Conservation (phyloP, 257 asterid genomes). For the Ilex asprella region DNA sequence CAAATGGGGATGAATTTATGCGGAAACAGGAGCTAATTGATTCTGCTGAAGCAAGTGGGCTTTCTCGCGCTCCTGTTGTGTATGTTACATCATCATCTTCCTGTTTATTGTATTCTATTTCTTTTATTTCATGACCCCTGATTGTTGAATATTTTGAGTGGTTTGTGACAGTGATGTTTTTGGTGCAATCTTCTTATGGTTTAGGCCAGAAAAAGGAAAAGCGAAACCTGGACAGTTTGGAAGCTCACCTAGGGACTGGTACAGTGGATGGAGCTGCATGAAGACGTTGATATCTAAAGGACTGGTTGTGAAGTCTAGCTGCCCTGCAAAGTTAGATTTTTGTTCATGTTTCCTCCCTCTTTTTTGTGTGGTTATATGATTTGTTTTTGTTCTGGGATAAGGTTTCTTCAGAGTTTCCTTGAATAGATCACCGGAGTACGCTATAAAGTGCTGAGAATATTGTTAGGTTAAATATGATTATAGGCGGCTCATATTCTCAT, state of each 20-base stretch:
- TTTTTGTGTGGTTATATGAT: not conserved
- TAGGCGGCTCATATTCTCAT: no score
- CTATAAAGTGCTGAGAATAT: no score
- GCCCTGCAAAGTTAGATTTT: conserved; percentile 83
- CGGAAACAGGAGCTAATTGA: conserved; percentile 77
- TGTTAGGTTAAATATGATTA: no score
- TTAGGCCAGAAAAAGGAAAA: conserved; percentile 80
- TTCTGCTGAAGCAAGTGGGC: conserved; percentile 90
- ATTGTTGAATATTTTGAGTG: not conserved
- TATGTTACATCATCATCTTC: conserved; percentile 17
- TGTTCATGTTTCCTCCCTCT: conserved; percentile 6
- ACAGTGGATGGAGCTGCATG: conserved; percentile 97
- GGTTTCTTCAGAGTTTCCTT: not conserved
- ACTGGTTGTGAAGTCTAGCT: conserved; percentile 89
- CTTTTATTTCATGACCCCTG: no score
- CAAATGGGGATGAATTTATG: conserved; percentile 66
- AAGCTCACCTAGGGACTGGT: conserved; percentile 85
- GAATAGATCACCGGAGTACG: no score
- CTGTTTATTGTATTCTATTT: not conserved
- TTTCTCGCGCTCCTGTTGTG: conserved; percentile 80
- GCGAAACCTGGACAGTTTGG: conserved; percentile 77
- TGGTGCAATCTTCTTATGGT: no score
- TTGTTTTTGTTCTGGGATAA: not conserved
- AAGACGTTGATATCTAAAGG: conserved; percentile 67
- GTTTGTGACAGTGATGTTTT: not conserved